phyloP scores from a whole-genome alignment of 345 rosid genomes.

The Hibiscus syriacus region DNA sequence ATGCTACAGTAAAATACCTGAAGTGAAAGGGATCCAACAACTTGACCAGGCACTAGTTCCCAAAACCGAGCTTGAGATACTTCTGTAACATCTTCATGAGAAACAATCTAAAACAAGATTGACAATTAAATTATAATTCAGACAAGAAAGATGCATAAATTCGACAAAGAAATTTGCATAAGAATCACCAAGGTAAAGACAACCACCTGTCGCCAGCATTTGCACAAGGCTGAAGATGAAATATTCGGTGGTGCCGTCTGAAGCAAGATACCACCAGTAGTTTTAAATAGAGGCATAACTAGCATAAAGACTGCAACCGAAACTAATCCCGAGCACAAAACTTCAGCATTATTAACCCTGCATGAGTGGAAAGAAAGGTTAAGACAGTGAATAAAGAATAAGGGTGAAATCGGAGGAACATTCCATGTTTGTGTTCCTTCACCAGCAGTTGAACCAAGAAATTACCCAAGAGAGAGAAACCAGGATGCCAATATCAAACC shows the following conservation, averaged over 20 bases:
- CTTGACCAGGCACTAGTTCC: constrained; percentile 95
- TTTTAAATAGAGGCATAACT: constrained; percentile 81
- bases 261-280: constrained; percentile 74
- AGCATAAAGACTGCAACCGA: constrained; percentile 74
- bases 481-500: constrained; percentile 96
- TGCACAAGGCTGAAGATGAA: constrained; percentile 76
- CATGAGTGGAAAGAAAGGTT: constrained; percentile 12
- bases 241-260: constrained; percentile 92
- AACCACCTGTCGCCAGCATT: constrained; percentile 84
- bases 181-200: neutral
- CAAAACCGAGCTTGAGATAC: constrained; percentile 82
- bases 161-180: neutral
- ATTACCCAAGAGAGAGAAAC: constrained; percentile 90
- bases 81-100: constrained; percentile 69
- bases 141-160: neutral
- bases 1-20: constrained; percentile 35
- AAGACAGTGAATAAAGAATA: too few relatives aligned
- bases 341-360: constrained; percentile 96
- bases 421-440: neutral
- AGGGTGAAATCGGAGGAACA: too few relatives aligned
- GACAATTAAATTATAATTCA: neutral
- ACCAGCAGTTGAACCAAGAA: constrained; percentile 9
- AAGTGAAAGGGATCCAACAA: constrained; percentile 69
- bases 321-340: constrained; percentile 85
- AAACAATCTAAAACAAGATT: constrained; percentile 40